phyloP scores from a whole-genome alignment of 2,329 filamentous ascomycete species.

The Sporothrix euskadiensis region DNA sequence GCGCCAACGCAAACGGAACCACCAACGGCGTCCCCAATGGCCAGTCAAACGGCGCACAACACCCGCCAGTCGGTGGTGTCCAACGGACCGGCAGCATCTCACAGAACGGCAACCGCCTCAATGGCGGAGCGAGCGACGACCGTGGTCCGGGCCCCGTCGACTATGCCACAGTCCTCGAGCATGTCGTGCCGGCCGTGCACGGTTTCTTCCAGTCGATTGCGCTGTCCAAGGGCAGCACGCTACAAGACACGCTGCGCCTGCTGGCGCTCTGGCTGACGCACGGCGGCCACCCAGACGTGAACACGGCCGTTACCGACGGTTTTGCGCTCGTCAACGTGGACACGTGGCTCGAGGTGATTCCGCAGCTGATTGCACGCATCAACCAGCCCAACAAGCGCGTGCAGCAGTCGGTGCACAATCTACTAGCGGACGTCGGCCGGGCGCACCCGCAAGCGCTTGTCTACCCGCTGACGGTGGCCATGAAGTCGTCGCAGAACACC shows the following conservation, averaged over 20 bases:
- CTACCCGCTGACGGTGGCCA: constrained; percentile 94
- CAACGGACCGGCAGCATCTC: neutral
- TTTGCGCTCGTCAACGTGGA: constrained; percentile 92
- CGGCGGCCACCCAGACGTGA: constrained; percentile 85
- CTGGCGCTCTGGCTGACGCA: constrained; percentile 96
- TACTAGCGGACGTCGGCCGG: constrained; percentile 89
- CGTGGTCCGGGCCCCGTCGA: constrained; percentile 53
- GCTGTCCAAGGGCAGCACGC: constrained; percentile 83
- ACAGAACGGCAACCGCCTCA: neutral
- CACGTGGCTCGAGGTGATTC: constrained; percentile 98
- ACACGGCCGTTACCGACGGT: constrained; percentile 82
- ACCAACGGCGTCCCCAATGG: neutral
- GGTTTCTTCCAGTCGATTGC: constrained; percentile 98
- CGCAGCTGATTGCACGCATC: constrained; percentile 94
- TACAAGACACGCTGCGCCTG: constrained; percentile 91
- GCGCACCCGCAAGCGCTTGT: constrained; percentile 95
- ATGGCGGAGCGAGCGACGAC: constrained; percentile 34
- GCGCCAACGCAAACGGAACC: constrained; percentile 11
- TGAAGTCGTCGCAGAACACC: constrained; percentile 85
- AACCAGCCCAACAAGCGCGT: constrained; percentile 92
- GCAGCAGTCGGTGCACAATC: constrained; percentile 84
- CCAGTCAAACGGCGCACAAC: constrained; percentile 3
- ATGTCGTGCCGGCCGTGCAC: constrained; percentile 90
- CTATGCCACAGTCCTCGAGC: constrained; percentile 71
- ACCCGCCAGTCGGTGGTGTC: neutral